Evolutionary conservation across 495 filamentous ascomycete species (phyloP).

Genomic region (Podospora fimiseda): DNA sequence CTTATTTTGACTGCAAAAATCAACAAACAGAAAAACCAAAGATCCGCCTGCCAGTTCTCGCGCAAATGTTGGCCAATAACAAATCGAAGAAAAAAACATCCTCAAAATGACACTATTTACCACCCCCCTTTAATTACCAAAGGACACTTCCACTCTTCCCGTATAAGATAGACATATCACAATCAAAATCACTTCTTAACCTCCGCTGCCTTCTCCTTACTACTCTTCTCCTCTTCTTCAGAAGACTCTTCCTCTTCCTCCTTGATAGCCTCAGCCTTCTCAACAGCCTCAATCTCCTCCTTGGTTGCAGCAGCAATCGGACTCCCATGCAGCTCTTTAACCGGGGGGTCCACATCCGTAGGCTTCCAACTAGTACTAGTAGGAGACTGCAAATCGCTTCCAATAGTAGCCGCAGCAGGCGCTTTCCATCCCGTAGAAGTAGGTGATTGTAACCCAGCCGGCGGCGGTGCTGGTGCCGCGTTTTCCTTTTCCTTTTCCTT

Average conservation of each 20-base stretch:
- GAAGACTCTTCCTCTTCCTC: slow-evolving; percentile 21
- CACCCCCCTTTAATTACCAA: too few species aligned
- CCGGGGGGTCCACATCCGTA: slow-evolving; percentile 29
- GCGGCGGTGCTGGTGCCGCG: too few species aligned
- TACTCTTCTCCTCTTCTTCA: not conserved
- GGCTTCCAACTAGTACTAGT: slow-evolving; percentile 41
- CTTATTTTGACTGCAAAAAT: too few species aligned
- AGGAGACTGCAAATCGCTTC: slow-evolving; percentile 39
- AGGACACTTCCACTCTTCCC: too few species aligned
- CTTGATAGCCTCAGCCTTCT: slow-evolving; percentile 33
- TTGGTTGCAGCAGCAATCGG: slow-evolving; percentile 20
- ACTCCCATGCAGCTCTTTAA: slow-evolving; percentile 28
- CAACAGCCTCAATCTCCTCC: slow-evolving; percentile 34
- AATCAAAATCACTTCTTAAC: not conserved
- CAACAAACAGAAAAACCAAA: too few species aligned
- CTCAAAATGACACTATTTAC: too few species aligned
- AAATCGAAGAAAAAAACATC: too few species aligned
- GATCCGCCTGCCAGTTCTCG: too few species aligned
- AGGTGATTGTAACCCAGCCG: slow-evolving; percentile 31
- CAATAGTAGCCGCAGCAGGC: slow-evolving; percentile 6
- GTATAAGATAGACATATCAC: not conserved
- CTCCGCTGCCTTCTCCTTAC: not conserved
- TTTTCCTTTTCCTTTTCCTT: not conserved
- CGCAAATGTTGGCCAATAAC: too few species aligned
- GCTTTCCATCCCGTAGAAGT: slow-evolving; percentile 30